A percentile compares a stretch with the other conserved stretches of the same genome.
phyloP scores from a whole-genome alignment of 2,329 filamentous ascomycete genomes.

The Zalaria sp. region DNA sequence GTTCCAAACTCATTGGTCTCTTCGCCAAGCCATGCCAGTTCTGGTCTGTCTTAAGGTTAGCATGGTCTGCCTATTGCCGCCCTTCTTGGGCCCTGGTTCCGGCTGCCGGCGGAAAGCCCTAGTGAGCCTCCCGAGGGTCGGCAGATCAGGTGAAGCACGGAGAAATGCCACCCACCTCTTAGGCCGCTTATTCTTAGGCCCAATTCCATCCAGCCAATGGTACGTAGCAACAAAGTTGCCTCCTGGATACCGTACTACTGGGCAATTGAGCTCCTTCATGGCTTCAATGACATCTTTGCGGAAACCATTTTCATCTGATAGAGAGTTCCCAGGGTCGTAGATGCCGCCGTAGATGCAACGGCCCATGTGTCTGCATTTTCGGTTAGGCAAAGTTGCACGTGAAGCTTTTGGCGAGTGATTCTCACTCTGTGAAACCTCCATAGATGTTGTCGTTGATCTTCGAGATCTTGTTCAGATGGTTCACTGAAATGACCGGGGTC shows the following conservation, averaged over 20 bases:
- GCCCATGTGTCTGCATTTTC: slow-evolving; percentile 57
- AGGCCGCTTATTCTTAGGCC: slow-evolving; percentile 56
- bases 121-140: too few species aligned
- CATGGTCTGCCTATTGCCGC: too few species aligned
- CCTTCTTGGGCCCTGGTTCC: too few species aligned
- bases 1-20: slow-evolving; percentile 73
- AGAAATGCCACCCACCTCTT: slow-evolving; percentile 3
- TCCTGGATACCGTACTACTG: slow-evolving; percentile 68
- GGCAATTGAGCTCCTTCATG: slow-evolving; percentile 58
- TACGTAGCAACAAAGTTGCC: slow-evolving; percentile 79
- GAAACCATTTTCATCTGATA: slow-evolving; percentile 64
- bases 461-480: slow-evolving; percentile 50
- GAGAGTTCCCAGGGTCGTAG: slow-evolving; percentile 59
- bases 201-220: slow-evolving; percentile 72
- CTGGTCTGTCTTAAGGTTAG: slow-evolving; percentile 34
- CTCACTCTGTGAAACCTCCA: slow-evolving; percentile 71
- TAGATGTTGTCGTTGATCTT: slow-evolving; percentile 72
- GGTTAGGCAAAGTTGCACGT: too few species aligned
- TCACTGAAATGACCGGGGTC: slow-evolving; percentile 49
- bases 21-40: slow-evolving; percentile 65
- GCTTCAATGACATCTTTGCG: slow-evolving; percentile 65
- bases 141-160: too few species aligned
- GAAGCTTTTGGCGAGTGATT: slow-evolving; percentile 1
- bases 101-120: too few species aligned
- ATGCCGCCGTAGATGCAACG: slow-evolving; percentile 79